A percentile compares a stretch with the other conserved stretches of the same genome.
These are phyloP conservation scores for Colletotrichum endophyticum DNA, from an alignment of 2,329 filamentous ascomycete species.

Conservation along the genomic window DNA sequence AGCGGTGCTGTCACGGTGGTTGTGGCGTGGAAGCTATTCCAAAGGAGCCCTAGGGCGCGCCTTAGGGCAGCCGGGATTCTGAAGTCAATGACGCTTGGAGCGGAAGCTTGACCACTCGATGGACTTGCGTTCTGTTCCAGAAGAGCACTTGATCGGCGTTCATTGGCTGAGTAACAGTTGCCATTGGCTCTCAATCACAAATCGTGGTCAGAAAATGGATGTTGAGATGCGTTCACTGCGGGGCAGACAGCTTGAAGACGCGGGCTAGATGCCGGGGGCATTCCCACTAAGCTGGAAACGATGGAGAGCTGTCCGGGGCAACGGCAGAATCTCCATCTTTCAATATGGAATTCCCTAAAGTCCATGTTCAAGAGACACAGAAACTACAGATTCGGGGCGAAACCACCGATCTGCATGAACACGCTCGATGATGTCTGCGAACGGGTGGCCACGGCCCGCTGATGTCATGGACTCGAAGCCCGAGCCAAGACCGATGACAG, in stretches of 20 bases:
- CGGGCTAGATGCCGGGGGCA: background rate
- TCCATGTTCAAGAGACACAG: background rate
- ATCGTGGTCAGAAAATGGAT: background rate
- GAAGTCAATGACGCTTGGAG: constrained; percentile 2
- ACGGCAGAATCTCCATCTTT: background rate
- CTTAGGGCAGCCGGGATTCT: background rate
- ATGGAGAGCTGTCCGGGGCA: background rate
- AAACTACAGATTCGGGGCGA: background rate
- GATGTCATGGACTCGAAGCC: constrained; percentile 1
- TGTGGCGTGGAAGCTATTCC: background rate
- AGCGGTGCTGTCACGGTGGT: background rate
- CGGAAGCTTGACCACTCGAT: background rate
- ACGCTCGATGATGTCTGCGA: background rate
- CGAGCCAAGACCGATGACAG: background rate
- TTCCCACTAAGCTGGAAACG: background rate
- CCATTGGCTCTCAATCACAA: background rate
- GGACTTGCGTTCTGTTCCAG: background rate
- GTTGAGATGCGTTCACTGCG: background rate
- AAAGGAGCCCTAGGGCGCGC: background rate
- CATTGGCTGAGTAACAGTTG: background rate
- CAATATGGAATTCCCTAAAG: background rate
- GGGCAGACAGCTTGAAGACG: background rate
- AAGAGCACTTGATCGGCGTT: background rate
- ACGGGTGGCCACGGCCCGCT: background rate
- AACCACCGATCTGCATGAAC: constrained; percentile 2